phyloP scores from a whole-genome alignment of 495 filamentous ascomycete genomes.

The Penicilliopsis zonata region DNA sequence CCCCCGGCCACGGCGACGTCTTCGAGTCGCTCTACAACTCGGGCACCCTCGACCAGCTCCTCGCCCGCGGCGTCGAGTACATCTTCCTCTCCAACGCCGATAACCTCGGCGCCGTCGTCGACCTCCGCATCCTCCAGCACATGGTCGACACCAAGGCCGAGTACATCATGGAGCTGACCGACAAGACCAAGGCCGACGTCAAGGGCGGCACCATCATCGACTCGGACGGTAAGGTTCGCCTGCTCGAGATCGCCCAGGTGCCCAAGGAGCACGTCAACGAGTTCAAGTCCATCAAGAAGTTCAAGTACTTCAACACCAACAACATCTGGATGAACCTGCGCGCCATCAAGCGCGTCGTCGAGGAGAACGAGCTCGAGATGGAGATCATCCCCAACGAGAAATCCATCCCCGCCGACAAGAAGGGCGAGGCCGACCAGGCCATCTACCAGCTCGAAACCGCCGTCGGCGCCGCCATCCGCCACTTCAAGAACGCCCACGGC shows the following conservation, averaged over 20 bases:
- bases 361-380: conserved; percentile 97
- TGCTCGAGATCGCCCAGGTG: conserved; percentile 98
- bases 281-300: conserved; percentile 99
- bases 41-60: conserved; percentile 90
- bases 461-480: conserved; percentile 94
- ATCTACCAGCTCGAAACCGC: conserved; percentile 98
- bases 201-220: conserved; percentile 99
- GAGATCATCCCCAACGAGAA: conserved; percentile 99
- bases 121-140: conserved; percentile 95
- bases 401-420: conserved; percentile 96
- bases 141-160: conserved; percentile 93
- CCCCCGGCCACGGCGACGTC: conserved; percentile 97
- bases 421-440: conserved; percentile 94
- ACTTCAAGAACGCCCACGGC: conserved; percentile 97
- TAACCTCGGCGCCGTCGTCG: conserved; percentile 95
- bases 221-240: conserved; percentile 89
- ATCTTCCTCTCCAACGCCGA: conserved; percentile 99
- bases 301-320: conserved; percentile 99
- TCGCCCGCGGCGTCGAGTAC: conserved; percentile 88
- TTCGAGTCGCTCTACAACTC: conserved; percentile 99
- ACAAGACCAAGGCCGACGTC: conserved; percentile 99
- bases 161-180: conserved; percentile 99
- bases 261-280: conserved; percentile 99
- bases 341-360: conserved; percentile 96
- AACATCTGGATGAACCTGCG: conserved; percentile 99